Evolutionary conservation across 2,329 filamentous ascomycete genomes (phyloP).

Genomic region (Colletotrichum neosansevieriae): DNA sequence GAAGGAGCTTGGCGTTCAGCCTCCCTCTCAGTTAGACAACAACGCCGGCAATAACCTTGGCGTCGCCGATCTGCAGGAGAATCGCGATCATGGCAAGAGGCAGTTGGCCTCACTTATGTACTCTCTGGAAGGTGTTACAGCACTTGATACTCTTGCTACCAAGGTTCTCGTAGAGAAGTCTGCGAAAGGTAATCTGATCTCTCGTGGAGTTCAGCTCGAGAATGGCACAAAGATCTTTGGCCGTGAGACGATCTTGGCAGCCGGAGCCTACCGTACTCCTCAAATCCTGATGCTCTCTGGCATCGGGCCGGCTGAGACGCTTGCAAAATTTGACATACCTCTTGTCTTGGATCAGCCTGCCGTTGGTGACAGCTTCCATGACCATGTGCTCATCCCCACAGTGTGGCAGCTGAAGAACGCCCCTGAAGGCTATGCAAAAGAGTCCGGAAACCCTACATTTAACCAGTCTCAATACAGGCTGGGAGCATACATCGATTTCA

Average conservation of each 20-base stretch:
- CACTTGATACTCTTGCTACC: conserved; percentile 42
- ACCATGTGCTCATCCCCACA: conserved; percentile 44
- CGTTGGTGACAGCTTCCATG: conserved; percentile 8
- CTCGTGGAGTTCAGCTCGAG: conserved; percentile 46
- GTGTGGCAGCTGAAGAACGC: conserved; percentile 50
- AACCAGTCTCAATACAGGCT: conserved; percentile 50
- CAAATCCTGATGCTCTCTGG: conserved; percentile 29
- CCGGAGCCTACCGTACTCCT: conserved; percentile 13
- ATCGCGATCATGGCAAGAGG: conserved; percentile 43
- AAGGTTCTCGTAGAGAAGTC: conserved; percentile 39
- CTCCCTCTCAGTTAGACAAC: conserved; percentile 44
- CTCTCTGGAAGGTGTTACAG: conserved; percentile 44
- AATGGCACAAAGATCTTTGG: too few species aligned
- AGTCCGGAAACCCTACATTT: conserved; percentile 51
- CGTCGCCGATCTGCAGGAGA: conserved; percentile 48
- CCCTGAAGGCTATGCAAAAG: conserved; percentile 48
- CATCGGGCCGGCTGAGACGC: conserved; percentile 1
- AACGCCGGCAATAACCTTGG: conserved; percentile 48
- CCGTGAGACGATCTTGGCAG: too few species aligned
- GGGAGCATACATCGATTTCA: conserved; percentile 53
- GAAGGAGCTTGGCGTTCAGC: conserved; percentile 53
- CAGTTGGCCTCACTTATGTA: conserved; percentile 43
- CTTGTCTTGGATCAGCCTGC: not conserved
- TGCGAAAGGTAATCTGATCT: not conserved
- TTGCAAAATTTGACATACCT: not conserved